These are phyloP conservation scores for Salix viminalis DNA, from an alignment of 345 rosid genomes.

Conservation along the genomic window DNA sequence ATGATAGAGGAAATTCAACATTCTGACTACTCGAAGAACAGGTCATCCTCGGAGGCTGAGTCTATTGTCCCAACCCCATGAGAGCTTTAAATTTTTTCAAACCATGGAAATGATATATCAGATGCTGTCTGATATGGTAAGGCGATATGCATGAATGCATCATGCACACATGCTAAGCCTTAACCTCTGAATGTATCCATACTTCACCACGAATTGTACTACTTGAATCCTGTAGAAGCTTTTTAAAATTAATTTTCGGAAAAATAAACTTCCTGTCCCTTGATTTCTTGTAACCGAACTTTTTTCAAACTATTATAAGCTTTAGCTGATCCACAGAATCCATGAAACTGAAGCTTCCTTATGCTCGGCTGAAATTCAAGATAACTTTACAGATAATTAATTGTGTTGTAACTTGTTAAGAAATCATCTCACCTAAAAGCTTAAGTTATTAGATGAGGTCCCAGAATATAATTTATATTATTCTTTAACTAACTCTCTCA, in stretches of 20 bases:
- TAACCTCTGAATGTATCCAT: neutral
- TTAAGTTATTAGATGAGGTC: too few species aligned
- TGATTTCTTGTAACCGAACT: too few species aligned
- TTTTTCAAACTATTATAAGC: too few species aligned
- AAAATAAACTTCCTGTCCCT: too few species aligned
- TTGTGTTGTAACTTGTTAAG: too few species aligned
- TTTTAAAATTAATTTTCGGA: too few species aligned
- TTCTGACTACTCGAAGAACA: conserved; percentile 40
- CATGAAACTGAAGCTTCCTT: neutral
- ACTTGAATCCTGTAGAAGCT: too few species aligned
- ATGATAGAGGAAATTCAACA: conserved; percentile 65
- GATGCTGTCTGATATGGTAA: neutral
- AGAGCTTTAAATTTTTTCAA: conserved; percentile 6
- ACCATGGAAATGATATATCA: neutral
- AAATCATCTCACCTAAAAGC: too few species aligned
- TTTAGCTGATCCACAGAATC: too few species aligned
- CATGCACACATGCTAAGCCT: neutral
- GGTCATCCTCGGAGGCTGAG: conserved; percentile 54
- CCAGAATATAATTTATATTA: too few species aligned
- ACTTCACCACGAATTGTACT: neutral
- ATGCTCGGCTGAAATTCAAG: neutral
- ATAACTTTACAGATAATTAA: neutral
- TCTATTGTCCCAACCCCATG: conserved; percentile 54
- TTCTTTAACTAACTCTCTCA: too few species aligned
- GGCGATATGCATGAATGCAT: neutral